Conservation (phyloP, 2,329 filamentous ascomycete genomes). For the Aspergillus quadrilineatus region DNA sequence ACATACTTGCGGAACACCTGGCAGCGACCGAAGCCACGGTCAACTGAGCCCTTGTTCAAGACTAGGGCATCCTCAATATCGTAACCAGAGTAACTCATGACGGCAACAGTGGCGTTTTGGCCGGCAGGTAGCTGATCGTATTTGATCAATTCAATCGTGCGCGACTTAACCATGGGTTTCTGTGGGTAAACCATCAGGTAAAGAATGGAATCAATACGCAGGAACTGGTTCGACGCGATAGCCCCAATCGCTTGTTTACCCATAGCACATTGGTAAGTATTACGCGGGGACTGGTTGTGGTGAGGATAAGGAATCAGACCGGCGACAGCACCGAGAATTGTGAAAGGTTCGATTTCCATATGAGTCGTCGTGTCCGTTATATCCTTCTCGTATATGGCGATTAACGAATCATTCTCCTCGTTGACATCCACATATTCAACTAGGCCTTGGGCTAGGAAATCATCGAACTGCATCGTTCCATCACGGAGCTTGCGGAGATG, state of each 20-base stretch:
- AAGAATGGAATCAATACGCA: slow-evolving; percentile 90
- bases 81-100: slow-evolving; percentile 99
- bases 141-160: slow-evolving; percentile 93
- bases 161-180: slow-evolving; percentile 93
- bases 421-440: slow-evolving; percentile 98
- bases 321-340: slow-evolving; percentile 89
- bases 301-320: slow-evolving; percentile 97
- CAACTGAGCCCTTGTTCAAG: slow-evolving; percentile 91
- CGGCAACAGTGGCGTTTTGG: slow-evolving; percentile 94
- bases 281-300: slow-evolving; percentile 97
- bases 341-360: slow-evolving; percentile 97
- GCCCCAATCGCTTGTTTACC: slow-evolving; percentile 99
- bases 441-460: slow-evolving; percentile 83
- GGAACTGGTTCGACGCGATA: slow-evolving; percentile 97
- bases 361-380: slow-evolving; percentile 85
- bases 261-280: slow-evolving; percentile 99
- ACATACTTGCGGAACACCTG: slow-evolving; percentile 97
- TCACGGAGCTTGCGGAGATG: slow-evolving; percentile 80
- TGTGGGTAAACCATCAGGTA: slow-evolving; percentile 98
- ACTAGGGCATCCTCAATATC: slow-evolving; percentile 99
- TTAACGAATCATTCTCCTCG: slow-evolving; percentile 94
- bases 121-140: slow-evolving; percentile 97
- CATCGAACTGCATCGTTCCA: slow-evolving; percentile 85
- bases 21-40: slow-evolving; percentile 92
- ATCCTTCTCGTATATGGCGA: slow-evolving; percentile 83